Conservation (phyloP, 2,329 filamentous ascomycete genomes). For the Penicillium crustosum region DNA sequence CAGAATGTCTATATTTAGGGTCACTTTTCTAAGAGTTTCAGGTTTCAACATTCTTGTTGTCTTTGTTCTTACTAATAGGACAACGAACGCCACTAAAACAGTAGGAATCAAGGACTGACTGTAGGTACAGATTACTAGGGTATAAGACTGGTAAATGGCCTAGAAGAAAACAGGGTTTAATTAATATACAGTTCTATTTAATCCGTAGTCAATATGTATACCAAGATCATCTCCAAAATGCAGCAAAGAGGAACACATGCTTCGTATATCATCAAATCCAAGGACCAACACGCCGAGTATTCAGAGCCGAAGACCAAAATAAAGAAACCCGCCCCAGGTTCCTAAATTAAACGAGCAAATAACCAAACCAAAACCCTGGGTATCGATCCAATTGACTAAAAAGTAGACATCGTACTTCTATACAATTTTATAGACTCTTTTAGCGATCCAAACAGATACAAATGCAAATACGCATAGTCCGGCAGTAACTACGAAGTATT, state of each 20-base stretch:
- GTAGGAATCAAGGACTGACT: not conserved
- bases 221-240: not conserved
- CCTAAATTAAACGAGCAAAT: not conserved
- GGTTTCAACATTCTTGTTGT: not conserved
- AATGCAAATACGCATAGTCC: constrained; percentile 77
- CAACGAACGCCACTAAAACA: not conserved
- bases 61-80: not conserved
- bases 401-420: constrained; percentile 34
- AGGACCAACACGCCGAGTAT: constrained; percentile 1
- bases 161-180: not conserved
- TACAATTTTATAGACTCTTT: constrained; percentile 78
- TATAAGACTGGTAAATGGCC: not conserved
- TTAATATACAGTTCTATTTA: constrained; percentile 12
- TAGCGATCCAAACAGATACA: constrained; percentile 76
- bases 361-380: constrained; percentile 6
- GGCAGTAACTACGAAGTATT: constrained; percentile 56
- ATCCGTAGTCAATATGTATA: not conserved
- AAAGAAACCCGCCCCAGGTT: not conserved
- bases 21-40: not conserved
- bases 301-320: not conserved
- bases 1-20: not conserved
- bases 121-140: not conserved
- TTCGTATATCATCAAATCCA: constrained; percentile 16
- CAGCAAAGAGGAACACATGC: not conserved
- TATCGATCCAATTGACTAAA: constrained; percentile 8